Percentiles rank a stretch among this genome's conserved stretches.
Conservation (phyloP, 169 alveolate genomes). For the Eimeria necatrix region DNA sequence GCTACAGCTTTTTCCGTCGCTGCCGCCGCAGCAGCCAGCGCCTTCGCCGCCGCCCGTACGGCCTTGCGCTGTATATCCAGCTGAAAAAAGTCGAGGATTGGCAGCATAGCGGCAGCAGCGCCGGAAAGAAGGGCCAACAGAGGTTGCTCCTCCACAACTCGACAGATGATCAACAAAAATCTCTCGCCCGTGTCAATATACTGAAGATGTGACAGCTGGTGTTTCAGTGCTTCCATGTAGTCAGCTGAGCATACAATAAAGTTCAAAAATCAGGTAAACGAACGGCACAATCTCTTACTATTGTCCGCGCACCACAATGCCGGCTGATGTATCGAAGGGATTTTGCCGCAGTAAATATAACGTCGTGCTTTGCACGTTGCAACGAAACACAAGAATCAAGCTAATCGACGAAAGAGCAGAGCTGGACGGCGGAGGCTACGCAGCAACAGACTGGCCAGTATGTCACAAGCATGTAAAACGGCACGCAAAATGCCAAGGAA, state of each 20-base stretch:
- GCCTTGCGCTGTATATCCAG: slow-evolving; percentile 77
- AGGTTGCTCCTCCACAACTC: slow-evolving; percentile 76
- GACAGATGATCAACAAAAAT: slow-evolving; percentile 56
- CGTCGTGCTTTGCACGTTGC: too few relatives aligned
- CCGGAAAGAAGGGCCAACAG: slow-evolving; percentile 56
- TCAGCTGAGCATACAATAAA: slow-evolving; percentile 27
- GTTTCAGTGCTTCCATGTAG: slow-evolving; percentile 67
- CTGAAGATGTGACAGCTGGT: slow-evolving; percentile 74
- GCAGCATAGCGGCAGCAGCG: slow-evolving; percentile 58
- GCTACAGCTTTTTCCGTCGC: slow-evolving; percentile 50
- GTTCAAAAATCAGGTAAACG: too few relatives aligned
- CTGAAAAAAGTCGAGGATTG: slow-evolving; percentile 69
- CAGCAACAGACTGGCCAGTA: too few relatives aligned
- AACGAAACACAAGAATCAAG: too few relatives aligned
- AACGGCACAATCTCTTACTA: too few relatives aligned
- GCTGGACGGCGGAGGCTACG: too few relatives aligned
- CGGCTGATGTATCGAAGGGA: too few relatives aligned
- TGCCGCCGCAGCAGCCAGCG: slow-evolving; percentile 66
- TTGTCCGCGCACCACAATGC: too few relatives aligned
- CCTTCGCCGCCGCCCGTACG: slow-evolving; percentile 68
- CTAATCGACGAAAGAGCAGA: too few relatives aligned
- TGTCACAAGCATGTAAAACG: too few relatives aligned
- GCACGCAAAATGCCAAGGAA: too few relatives aligned
- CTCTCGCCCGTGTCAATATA: slow-evolving; percentile 75
- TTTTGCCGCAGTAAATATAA: too few relatives aligned